Evolutionary conservation across 768 basidiomycete genomes (phyloP), one percentile per base, ranked within the genome.

Genomic region (Mycena epipterygia): DNA sequence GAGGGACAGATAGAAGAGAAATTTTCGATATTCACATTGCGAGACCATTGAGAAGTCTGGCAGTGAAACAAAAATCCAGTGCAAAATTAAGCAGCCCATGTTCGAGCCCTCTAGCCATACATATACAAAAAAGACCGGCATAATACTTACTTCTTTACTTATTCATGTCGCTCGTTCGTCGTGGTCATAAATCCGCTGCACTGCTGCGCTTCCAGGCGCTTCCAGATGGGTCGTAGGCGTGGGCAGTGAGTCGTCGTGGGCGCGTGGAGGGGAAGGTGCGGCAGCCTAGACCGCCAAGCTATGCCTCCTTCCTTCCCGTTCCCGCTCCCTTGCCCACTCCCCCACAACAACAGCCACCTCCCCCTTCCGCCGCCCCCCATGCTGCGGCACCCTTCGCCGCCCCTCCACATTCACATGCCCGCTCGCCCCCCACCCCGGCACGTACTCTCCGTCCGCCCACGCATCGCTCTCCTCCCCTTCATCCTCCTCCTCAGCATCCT

Each of bases 361-460:
- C 7, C 62, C 68, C 27, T 59, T 70, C 49, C 62, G 62, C 42
- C 63, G 49, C 23, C 32, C 52, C 39, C 39, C 60, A 46, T 41
- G 44, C 49, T 7, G 56, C 57, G 19, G 25, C 11, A 57, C 46
- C 14, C 44, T 17, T 27, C 72, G 35, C 35, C 72, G 39, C 44
- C 60, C 65, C 13, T 73, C 72, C 23, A 73, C 56, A 33, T 73
- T 73, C 11, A 70, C 68, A 37, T 70, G 64, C 33, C 55, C 52
- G 27, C 61, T 53, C 27, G 72, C 64, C n/a, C n/a, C n/a, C 68
- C 68, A 73, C 13, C 21, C 56, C 11, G 68, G 81, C 21, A 86
- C 81, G 64, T 84, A 90, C 78, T 93, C 92, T 23, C 85, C 91
- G 76, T 93, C 93, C 4, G 91, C 92, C 72, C 93, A 88, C 1